Percentiles rank a stretch among this genome's conserved stretches.
Evolutionary conservation across 148 eudicot species (phyloP).

Genomic region (Persicaria maculosa): DNA sequence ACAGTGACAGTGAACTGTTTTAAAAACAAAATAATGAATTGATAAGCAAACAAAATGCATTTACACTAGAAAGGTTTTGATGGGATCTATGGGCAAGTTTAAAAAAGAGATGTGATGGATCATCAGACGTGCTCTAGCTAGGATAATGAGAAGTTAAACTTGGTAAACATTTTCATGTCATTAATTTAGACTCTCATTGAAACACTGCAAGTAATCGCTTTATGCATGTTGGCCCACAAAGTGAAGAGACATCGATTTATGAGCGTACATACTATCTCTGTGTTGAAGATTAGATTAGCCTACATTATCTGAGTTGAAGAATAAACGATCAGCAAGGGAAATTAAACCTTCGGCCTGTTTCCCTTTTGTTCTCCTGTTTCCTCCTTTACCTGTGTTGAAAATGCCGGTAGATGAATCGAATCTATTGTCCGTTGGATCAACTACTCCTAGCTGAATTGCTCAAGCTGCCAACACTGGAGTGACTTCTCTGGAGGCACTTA

Average conservation of each 20-base stretch:
- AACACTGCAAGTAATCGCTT: too few species aligned
- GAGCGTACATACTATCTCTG: too few species aligned
- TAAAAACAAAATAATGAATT: background rate
- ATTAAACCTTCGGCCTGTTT: background rate
- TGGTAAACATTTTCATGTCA: background rate
- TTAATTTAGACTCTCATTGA: background rate
- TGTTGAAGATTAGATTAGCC: background rate
- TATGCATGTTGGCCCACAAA: too few species aligned
- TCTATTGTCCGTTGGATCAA: background rate
- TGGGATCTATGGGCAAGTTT: constrained; percentile 6
- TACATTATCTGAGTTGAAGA: background rate
- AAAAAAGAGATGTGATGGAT: constrained; percentile 7
- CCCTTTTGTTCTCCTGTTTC: background rate
- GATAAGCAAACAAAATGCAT: background rate
- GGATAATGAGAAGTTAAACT: background rate
- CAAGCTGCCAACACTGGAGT: constrained; percentile 35
- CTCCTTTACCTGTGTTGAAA: background rate
- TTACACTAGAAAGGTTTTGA: constrained; percentile 5
- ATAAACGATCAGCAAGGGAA: background rate
- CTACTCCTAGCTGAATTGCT: constrained; percentile 5
- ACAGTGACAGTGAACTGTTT: background rate
- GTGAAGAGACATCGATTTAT: too few species aligned
- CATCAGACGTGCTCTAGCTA: background rate
- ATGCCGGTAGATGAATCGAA: background rate
- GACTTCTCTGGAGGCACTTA: constrained; percentile 56